Percentiles rank a stretch among this genome's conserved stretches.
Conservation (phyloP, 257 asterid genomes). For the Agastache rugosa region DNA sequence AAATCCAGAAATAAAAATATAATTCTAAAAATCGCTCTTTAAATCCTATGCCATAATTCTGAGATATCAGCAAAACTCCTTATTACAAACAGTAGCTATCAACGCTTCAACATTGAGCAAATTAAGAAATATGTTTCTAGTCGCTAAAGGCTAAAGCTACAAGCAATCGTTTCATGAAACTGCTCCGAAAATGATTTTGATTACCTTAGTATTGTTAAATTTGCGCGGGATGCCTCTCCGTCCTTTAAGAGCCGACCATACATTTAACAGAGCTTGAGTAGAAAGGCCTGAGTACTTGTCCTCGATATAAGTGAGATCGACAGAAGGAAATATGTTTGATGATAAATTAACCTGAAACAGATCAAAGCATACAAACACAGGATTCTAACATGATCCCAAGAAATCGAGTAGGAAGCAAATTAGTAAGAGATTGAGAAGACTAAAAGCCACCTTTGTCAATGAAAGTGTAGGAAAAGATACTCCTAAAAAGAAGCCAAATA, state of each 20-base stretch:
- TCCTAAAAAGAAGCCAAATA: conserved; percentile 84
- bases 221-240: conserved; percentile 50
- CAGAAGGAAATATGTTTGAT: conserved; percentile 61
- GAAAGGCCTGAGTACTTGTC: conserved; percentile 86
- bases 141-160: not conserved
- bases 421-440: not conserved
- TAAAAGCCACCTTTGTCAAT: conserved; percentile 58
- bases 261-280: conserved; percentile 78
- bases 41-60: not conserved
- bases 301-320: conserved; percentile 67
- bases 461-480: conserved; percentile 81
- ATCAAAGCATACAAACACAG: conserved; percentile 24
- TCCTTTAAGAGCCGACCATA: conserved; percentile 76
- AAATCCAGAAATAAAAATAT: not conserved
- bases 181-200: not conserved
- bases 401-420: conserved; percentile 3
- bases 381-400: conserved; percentile 22
- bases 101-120: not conserved
- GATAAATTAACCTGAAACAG: conserved; percentile 58
- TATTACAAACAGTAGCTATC: not conserved
- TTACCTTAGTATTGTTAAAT: conserved; percentile 59
- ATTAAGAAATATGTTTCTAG: not conserved
- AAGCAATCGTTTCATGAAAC: not conserved
- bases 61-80: conserved; percentile 1
- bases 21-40: not conserved